Conservation (phyloP, 176 grass and related monocot genomes). For the Luzula sylvatica region DNA sequence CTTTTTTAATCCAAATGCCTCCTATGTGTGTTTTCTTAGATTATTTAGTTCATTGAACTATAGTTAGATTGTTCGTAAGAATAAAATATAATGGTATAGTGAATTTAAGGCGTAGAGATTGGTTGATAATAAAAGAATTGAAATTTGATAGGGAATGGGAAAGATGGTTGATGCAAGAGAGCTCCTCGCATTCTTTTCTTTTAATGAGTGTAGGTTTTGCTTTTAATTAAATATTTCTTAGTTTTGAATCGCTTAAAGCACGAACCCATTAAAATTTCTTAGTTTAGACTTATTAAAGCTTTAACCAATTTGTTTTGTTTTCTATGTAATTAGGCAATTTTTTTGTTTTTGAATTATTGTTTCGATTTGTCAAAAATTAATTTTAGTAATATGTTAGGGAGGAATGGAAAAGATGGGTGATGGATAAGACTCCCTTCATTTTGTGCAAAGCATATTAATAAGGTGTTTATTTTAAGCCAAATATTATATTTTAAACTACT, state of each 20-base stretch:
- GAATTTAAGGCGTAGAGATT: neutral
- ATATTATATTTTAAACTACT: neutral
- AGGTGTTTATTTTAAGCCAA: slow-evolving; percentile 8
- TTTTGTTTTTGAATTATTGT: slow-evolving; percentile 6
- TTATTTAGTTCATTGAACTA: neutral
- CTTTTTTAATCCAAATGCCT: neutral
- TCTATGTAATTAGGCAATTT: neutral
- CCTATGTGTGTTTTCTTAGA: neutral
- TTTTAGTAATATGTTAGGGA: slow-evolving; percentile 25
- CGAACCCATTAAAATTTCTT: neutral
- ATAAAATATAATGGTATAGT: too few relatives aligned
- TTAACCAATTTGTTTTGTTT: slow-evolving; percentile 1
- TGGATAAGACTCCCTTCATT: slow-evolving; percentile 22
- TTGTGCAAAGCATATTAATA: slow-evolving; percentile 24
- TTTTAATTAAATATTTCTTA: slow-evolving; percentile 19
- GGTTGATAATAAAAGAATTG: slow-evolving; percentile 29
- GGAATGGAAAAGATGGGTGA: slow-evolving; percentile 27
- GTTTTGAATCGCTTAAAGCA: neutral
- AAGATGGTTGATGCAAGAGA: slow-evolving; percentile 72
- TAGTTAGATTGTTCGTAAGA: neutral
- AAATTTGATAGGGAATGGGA: slow-evolving; percentile 51
- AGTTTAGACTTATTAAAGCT: neutral
- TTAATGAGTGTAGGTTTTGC: slow-evolving; percentile 52
- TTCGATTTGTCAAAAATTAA: neutral
- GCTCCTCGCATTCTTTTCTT: slow-evolving; percentile 20